Percentiles rank a stretch among this genome's conserved stretches.
phyloP scores from a whole-genome alignment of 2,329 filamentous ascomycete species.

The Cercospora brassicicola region DNA sequence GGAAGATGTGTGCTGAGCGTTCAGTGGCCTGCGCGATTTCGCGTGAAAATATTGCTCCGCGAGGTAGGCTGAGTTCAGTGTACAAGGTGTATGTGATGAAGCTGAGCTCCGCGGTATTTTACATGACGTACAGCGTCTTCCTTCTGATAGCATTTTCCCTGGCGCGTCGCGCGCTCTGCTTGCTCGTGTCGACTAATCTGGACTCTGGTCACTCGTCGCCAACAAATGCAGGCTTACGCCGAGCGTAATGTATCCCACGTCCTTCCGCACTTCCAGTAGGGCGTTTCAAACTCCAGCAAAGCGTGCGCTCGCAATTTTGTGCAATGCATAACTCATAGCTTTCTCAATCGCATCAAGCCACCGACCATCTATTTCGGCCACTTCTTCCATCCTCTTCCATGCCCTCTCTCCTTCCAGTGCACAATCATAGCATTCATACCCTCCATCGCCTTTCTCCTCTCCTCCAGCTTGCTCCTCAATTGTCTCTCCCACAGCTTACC shows the following conservation, averaged over 20 bases:
- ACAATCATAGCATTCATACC: constrained; percentile 90
- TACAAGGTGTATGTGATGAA: not conserved
- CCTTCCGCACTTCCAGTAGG: not conserved
- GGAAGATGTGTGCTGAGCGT: not conserved
- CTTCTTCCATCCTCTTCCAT: constrained; percentile 73
- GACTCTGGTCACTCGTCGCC: not conserved
- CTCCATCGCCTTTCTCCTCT: constrained; percentile 87
- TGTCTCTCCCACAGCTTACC: constrained; percentile 90
- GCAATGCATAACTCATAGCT: not conserved
- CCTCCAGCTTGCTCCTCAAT: constrained; percentile 78
- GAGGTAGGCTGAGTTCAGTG: not conserved
- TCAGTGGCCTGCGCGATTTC: not conserved
- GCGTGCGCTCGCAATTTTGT: not conserved
- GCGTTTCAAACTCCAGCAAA: not conserved
- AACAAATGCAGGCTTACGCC: not conserved
- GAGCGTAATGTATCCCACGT: not conserved
- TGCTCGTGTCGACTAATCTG: not conserved
- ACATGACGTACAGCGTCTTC: not conserved
- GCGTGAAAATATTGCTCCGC: not conserved
- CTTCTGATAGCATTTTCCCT: not conserved
- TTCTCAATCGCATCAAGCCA: not conserved
- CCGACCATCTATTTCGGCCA: constrained; percentile 55
- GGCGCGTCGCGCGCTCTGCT: not conserved
- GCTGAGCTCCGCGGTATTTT: not conserved
- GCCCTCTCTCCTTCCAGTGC: constrained; percentile 88